phyloP scores from a whole-genome alignment of 140 eudicot genomes.

The Senecio squalidus region DNA sequence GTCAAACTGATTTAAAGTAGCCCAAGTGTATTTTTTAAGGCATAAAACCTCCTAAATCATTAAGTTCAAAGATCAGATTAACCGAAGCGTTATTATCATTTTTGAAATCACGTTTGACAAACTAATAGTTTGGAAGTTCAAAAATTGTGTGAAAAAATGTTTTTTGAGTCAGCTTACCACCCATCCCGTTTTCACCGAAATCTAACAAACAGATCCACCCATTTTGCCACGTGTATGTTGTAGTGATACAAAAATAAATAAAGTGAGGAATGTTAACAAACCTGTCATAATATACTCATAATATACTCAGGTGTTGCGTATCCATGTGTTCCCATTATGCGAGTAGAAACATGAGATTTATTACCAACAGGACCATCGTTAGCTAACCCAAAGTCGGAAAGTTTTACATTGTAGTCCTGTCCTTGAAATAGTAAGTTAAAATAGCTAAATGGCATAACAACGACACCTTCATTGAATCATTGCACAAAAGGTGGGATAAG shows the following conservation, averaged over 20 bases:
- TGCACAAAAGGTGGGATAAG: background rate
- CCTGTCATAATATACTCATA: conserved; percentile 99
- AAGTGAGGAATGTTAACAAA: conserved; percentile 21
- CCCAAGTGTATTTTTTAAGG: too few relatives aligned
- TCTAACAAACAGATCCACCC: background rate
- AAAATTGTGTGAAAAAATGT: too few relatives aligned
- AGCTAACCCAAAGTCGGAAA: conserved; percentile 92
- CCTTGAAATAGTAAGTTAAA: conserved; percentile 18
- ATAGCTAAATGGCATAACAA: background rate
- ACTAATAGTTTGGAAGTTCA: too few relatives aligned
- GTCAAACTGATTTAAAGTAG: too few relatives aligned
- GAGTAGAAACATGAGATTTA: conserved; percentile 94
- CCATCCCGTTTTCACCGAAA: background rate
- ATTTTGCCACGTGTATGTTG: background rate
- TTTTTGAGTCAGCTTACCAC: too few relatives aligned
- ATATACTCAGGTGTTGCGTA: conserved; percentile 95
- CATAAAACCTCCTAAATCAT: background rate
- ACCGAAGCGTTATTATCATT: too few relatives aligned
- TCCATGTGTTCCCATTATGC: conserved; percentile 97
- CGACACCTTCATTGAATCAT: background rate
- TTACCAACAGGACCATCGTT: conserved; percentile 98
- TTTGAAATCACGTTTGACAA: too few relatives aligned
- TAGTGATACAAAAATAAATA: background rate
- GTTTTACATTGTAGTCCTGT: conserved; percentile 88
- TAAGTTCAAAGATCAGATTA: background rate